phyloP scores from a whole-genome alignment of 2,329 filamentous ascomycete genomes.

The Akanthomyces lecanii region DNA sequence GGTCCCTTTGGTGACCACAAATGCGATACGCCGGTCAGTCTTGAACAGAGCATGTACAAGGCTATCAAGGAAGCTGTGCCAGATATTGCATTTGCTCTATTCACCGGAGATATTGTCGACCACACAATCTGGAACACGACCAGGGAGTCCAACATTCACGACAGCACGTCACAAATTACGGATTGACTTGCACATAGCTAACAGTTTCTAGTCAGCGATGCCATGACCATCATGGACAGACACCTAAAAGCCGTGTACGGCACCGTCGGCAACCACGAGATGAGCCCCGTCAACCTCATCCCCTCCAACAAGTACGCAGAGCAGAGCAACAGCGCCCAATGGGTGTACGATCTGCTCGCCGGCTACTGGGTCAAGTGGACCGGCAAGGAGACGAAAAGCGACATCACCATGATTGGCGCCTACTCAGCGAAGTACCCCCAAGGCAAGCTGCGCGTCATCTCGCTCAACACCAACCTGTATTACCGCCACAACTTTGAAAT shows the following conservation, averaged over 20 bases:
- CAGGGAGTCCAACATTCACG: conserved; percentile 27
- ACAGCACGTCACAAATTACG: conserved; percentile 23
- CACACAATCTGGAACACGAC: conserved; percentile 47
- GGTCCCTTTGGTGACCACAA: conserved; percentile 49
- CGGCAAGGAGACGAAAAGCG: conserved; percentile 28
- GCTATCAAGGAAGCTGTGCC: conserved; percentile 44
- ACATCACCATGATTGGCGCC: conserved; percentile 39
- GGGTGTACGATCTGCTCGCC: conserved; percentile 49
- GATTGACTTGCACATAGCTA: not conserved
- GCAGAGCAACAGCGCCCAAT: conserved; percentile 35
- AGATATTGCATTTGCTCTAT: conserved; percentile 50
- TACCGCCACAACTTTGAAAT: conserved; percentile 56
- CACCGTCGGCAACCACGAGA: conserved; percentile 55
- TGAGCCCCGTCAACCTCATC: conserved; percentile 49
- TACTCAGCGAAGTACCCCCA: conserved; percentile 45
- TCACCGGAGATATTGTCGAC: conserved; percentile 56
- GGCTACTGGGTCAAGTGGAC: conserved; percentile 46
- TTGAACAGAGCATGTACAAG: conserved; percentile 53
- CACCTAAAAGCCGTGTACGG: conserved; percentile 45
- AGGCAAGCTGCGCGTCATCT: conserved; percentile 52
- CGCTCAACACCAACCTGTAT: conserved; percentile 56
- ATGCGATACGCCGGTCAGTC: conserved; percentile 47
- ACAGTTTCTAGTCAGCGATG: conserved; percentile 34
- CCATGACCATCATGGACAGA: conserved; percentile 44
- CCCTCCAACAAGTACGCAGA: conserved; percentile 37